Conservation (phyloP, 768 basidiomycete species). For the Gelatoporia subvermispora region DNA sequence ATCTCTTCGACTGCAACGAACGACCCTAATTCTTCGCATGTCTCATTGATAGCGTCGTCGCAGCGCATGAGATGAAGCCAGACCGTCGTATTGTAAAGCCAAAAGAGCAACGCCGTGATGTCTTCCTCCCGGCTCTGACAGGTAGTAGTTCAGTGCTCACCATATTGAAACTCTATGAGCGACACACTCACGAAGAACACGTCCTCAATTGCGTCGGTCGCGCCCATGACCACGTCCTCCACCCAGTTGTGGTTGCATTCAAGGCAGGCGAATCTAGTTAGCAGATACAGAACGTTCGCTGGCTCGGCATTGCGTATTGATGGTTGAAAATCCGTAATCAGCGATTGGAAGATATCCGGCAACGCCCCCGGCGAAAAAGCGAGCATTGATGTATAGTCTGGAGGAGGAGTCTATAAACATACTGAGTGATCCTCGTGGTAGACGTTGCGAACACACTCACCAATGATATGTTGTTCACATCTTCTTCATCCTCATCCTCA, state of each 20-base stretch:
- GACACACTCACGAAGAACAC: slow-evolving; percentile 75
- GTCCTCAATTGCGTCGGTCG: slow-evolving; percentile 89
- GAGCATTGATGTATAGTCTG: slow-evolving; percentile 84
- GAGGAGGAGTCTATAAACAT: slow-evolving; percentile 55
- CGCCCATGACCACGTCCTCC: slow-evolving; percentile 87
- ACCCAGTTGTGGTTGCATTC: slow-evolving; percentile 90
- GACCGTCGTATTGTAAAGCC: slow-evolving; percentile 88
- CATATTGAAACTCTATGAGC: too few relatives aligned
- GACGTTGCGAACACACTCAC: slow-evolving; percentile 7
- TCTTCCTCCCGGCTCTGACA: slow-evolving; percentile 80
- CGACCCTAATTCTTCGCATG: slow-evolving; percentile 80
- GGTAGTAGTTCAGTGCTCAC: neutral
- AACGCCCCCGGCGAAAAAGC: slow-evolving; percentile 83
- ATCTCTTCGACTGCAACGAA: slow-evolving; percentile 88
- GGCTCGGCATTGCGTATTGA: slow-evolving; percentile 75
- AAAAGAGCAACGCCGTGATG: slow-evolving; percentile 82
- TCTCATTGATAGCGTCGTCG: slow-evolving; percentile 70
- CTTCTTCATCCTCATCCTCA: slow-evolving; percentile 47
- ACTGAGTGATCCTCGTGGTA: slow-evolving; percentile 1
- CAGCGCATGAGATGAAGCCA: slow-evolving; percentile 91
- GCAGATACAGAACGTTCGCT: slow-evolving; percentile 86
- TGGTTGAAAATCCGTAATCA: slow-evolving; percentile 74
- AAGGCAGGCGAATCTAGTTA: slow-evolving; percentile 88
- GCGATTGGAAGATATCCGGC: slow-evolving; percentile 72
- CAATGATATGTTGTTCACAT: slow-evolving; percentile 25